phyloP scores from a whole-genome alignment of 805 yeast genomes.

The Suhomyces sp. region DNA sequence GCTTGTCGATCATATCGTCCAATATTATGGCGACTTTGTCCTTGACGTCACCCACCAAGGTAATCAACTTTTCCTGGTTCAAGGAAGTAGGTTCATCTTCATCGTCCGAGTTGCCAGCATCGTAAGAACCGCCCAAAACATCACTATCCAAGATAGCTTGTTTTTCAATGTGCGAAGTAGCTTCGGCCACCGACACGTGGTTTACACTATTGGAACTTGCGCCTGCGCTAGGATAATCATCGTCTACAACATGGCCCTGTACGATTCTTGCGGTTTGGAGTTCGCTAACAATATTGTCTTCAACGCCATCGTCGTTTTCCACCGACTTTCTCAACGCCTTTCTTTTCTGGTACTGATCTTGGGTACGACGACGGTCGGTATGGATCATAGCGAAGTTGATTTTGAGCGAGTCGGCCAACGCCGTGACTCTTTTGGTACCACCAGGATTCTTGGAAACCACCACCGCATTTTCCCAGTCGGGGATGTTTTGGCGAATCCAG shows the following conservation, averaged over 20 bases:
- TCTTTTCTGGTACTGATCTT: slow-evolving; percentile 49
- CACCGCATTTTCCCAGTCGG: slow-evolving; percentile 83
- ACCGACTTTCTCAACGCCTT: slow-evolving; percentile 41
- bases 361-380: slow-evolving; percentile 91
- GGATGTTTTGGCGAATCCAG: slow-evolving; percentile 91
- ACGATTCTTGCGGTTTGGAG: slow-evolving; percentile 95
- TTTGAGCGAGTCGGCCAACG: slow-evolving; percentile 93
- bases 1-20: slow-evolving; percentile 97
- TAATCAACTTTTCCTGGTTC: slow-evolving; percentile 80
- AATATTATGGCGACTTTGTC: slow-evolving; percentile 88
- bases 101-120: slow-evolving; percentile 79
- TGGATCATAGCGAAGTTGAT: slow-evolving; percentile 98
- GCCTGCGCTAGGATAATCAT: slow-evolving; percentile 49
- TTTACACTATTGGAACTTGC: slow-evolving; percentile 1
- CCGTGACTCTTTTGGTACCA: slow-evolving; percentile 96
- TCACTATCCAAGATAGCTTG: slow-evolving; percentile 35
- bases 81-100: slow-evolving; percentile 69
- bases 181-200: neutral
- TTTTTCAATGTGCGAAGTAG: slow-evolving; percentile 12
- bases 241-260: slow-evolving; percentile 95
- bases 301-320: slow-evolving; percentile 52
- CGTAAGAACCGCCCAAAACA: slow-evolving; percentile 79
- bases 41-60: slow-evolving; percentile 94
- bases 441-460: slow-evolving; percentile 99
- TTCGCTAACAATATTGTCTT: slow-evolving; percentile 68